Conservation (phyloP, 495 filamentous ascomycete genomes). For the Xylaria grammica region DNA sequence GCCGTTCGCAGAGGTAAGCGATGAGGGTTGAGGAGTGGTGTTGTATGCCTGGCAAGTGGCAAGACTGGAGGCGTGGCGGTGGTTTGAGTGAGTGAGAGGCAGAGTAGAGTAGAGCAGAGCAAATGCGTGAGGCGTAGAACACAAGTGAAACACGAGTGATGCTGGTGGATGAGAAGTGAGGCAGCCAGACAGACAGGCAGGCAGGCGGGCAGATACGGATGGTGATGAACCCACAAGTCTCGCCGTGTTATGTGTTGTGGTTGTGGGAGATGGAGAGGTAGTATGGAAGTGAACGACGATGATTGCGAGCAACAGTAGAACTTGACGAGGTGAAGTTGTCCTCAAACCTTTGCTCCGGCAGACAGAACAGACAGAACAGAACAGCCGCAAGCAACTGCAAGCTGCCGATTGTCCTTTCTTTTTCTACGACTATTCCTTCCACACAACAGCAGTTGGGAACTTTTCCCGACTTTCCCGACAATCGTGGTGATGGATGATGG, state of each 20-base stretch:
- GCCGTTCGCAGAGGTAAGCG: constrained; percentile 23
- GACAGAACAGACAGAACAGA: constrained; percentile 23
- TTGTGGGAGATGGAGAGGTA: constrained; percentile 11
- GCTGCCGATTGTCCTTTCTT: constrained; percentile 30
- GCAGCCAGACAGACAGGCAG: not conserved
- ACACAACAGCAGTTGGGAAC: not conserved
- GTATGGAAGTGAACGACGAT: constrained; percentile 10
- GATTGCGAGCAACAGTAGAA: constrained; percentile 31
- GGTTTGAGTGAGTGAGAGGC: constrained; percentile 15
- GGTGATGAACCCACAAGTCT: not conserved
- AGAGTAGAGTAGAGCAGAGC: constrained; percentile 6
- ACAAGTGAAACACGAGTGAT: constrained; percentile 27
- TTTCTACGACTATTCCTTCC: constrained; percentile 17
- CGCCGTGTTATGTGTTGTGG: not conserved
- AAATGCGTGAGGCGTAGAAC: constrained; percentile 28
- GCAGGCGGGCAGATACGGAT: not conserved
- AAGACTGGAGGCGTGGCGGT: constrained; percentile 29
- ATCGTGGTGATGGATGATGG: constrained; percentile 1
- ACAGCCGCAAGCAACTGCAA: constrained; percentile 26
- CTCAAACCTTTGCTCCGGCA: constrained; percentile 42
- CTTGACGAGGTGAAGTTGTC: constrained; percentile 34
- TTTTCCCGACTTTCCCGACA: not conserved
- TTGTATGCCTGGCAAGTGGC: constrained; percentile 13
- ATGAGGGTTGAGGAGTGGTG: constrained; percentile 18
- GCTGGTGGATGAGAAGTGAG: constrained; percentile 20